Conservation (phyloP, 2,329 filamentous ascomycete species). For the Clarireedia hainanense region DNA sequence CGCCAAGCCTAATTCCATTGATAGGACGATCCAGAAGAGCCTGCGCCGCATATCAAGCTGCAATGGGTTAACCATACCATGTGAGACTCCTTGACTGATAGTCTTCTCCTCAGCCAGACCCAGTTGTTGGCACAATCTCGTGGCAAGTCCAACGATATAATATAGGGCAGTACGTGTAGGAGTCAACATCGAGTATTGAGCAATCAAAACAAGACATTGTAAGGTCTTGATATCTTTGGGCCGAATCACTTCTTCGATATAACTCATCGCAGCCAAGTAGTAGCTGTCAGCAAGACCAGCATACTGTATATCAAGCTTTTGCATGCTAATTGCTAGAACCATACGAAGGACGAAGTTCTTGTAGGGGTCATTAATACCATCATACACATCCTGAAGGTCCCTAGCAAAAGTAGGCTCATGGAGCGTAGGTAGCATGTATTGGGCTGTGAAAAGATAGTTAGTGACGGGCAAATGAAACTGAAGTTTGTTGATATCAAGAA, state of each 20-base stretch:
- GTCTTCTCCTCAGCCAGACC: constrained; percentile 85
- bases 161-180: constrained; percentile 89
- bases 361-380: constrained; percentile 67
- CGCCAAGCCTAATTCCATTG: constrained; percentile 82
- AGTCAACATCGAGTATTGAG: constrained; percentile 85
- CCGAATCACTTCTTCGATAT: constrained; percentile 73
- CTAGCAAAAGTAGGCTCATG: constrained; percentile 73
- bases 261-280: constrained; percentile 81
- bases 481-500: neutral
- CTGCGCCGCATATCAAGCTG: constrained; percentile 85
- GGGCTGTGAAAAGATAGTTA: constrained; percentile 47
- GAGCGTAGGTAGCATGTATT: constrained; percentile 78
- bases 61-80: constrained; percentile 55
- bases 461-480: constrained; percentile 4
- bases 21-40: constrained; percentile 78
- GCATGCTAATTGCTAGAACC: constrained; percentile 89
- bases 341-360: constrained; percentile 84
- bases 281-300: constrained; percentile 93
- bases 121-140: constrained; percentile 80
- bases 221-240: constrained; percentile 87
- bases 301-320: constrained; percentile 82
- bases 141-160: constrained; percentile 83
- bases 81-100: constrained; percentile 53
- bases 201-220: constrained; percentile 82
- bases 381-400: constrained; percentile 75